Conservation (phyloP, 352 stramenopile genomes). For the Globisporangium cederbergense region DNA sequence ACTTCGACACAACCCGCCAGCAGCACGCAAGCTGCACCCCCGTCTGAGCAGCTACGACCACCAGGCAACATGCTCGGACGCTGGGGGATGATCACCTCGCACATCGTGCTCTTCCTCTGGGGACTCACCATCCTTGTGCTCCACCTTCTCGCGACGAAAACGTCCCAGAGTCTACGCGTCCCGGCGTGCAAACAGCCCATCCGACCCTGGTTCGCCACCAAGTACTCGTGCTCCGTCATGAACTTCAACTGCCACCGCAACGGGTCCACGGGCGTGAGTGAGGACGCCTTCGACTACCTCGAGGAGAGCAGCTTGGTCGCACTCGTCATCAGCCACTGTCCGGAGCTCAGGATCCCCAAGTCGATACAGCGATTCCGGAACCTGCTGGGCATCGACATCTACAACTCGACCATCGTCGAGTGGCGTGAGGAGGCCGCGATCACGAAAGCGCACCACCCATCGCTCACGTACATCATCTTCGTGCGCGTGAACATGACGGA, state of each 20-base stretch:
- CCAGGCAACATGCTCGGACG: conserved; percentile 6
- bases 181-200: conserved; percentile 21
- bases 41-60: neutral
- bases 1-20: neutral
- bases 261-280: conserved; percentile 10
- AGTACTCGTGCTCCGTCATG: conserved; percentile 31
- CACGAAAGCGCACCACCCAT: conserved; percentile 25
- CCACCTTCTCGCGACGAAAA: conserved; percentile 17
- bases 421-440: conserved; percentile 35
- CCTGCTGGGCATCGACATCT: conserved; percentile 49
- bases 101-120: conserved; percentile 15
- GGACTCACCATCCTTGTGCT: conserved; percentile 12
- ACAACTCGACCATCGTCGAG: conserved; percentile 40
- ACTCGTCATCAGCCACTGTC: conserved; percentile 48
- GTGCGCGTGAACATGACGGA: conserved; percentile 43
- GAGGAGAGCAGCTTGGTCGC: conserved; percentile 24
- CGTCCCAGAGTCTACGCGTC: conserved; percentile 13
- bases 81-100: conserved; percentile 8
- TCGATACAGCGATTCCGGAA: conserved; percentile 30
- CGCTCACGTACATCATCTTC: conserved; percentile 43
- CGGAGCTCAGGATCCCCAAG: conserved; percentile 28
- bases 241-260: conserved; percentile 37
- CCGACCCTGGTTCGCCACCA: conserved; percentile 25
- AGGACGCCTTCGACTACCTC: conserved; percentile 21
- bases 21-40: neutral